A percentile compares a stretch with the other conserved stretches of the same genome.
These are phyloP conservation scores for Cardamine chenopodiifolia DNA, from an alignment of 345 rosid genomes.

Conservation along the genomic window DNA sequence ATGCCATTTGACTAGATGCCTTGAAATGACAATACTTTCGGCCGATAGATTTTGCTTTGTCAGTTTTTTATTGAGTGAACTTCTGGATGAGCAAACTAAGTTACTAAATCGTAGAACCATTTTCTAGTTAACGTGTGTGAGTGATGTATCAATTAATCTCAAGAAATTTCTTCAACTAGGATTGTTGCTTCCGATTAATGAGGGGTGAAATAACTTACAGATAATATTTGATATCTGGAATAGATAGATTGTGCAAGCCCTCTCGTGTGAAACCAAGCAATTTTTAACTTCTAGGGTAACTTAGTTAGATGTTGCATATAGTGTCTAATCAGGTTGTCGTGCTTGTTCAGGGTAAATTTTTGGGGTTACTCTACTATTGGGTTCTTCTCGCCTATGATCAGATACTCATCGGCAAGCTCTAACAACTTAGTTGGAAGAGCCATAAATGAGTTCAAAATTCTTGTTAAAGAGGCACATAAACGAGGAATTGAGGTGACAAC, in stretches of 20 bases:
- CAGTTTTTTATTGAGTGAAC: not conserved
- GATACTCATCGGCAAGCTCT: constrained; percentile 75
- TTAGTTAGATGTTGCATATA: constrained; percentile 13
- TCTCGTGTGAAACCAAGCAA: constrained; percentile 14
- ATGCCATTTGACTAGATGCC: constrained; percentile 41
- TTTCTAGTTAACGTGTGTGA: constrained; percentile 1
- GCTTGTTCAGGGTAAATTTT: constrained; percentile 77
- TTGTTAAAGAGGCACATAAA: constrained; percentile 90
- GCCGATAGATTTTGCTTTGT: constrained; percentile 11
- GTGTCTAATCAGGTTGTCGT: constrained; percentile 29
- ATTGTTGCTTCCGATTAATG: not conserved
- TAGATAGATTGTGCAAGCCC: constrained; percentile 8
- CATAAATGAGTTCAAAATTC: constrained; percentile 81
- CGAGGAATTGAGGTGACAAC: constrained; percentile 86
- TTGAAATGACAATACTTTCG: not conserved
- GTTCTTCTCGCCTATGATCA: constrained; percentile 90
- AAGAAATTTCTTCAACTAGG: constrained; percentile 14
- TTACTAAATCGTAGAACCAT: constrained; percentile 1
- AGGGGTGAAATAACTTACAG: not conserved
- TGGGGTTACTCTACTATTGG: constrained; percentile 97
- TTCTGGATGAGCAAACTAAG: constrained; percentile 7
- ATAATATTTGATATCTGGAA: constrained; percentile 9
- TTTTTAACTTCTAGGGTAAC: not conserved
- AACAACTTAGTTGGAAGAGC: constrained; percentile 65
- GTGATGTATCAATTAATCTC: constrained; percentile 7